phyloP scores from a whole-genome alignment of 305 asterid genomes.

The Andrographis paniculata region DNA sequence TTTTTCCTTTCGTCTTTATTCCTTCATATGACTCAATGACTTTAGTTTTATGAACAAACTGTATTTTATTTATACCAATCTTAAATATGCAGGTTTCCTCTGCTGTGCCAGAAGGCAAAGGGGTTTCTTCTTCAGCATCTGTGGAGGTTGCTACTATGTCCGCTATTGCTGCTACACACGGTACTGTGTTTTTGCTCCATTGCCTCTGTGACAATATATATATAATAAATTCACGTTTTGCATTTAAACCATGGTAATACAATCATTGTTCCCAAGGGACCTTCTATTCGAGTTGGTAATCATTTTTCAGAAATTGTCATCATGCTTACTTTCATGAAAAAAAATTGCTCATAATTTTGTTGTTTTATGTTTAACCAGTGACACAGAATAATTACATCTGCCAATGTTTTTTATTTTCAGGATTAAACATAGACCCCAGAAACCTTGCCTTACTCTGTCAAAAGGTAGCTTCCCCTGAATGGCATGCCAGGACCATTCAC shows the following conservation, averaged over 20 bases:
- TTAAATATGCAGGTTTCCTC: constrained; percentile 69
- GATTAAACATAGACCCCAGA: constrained; percentile 72
- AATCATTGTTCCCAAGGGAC: too few relatives aligned
- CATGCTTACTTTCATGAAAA: too few relatives aligned
- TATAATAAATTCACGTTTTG: too few relatives aligned
- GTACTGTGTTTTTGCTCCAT: too few relatives aligned
- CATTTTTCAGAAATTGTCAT: too few relatives aligned
- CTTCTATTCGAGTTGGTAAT: too few relatives aligned
- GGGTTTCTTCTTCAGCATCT: constrained; percentile 97
- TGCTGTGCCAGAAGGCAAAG: constrained; percentile 99
- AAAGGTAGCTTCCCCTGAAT: constrained; percentile 39
- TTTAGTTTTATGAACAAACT: not conserved
- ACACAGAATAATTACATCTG: not conserved
- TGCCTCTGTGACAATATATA: not conserved
- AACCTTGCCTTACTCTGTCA: constrained; percentile 96
- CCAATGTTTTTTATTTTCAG: constrained; percentile 37
- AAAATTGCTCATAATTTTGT: too few relatives aligned
- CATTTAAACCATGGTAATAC: too few relatives aligned
- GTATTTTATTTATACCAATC: not conserved
- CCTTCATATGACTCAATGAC: not conserved
- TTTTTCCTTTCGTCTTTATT: not conserved
- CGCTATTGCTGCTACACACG: constrained; percentile 89
- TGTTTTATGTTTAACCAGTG: too few relatives aligned
- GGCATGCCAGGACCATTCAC: not conserved
- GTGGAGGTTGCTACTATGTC: constrained; percentile 99